These are phyloP conservation scores for Trichoderma cornu-damae DNA, from an alignment of 2,329 filamentous ascomycete species.

Conservation along the genomic window DNA sequence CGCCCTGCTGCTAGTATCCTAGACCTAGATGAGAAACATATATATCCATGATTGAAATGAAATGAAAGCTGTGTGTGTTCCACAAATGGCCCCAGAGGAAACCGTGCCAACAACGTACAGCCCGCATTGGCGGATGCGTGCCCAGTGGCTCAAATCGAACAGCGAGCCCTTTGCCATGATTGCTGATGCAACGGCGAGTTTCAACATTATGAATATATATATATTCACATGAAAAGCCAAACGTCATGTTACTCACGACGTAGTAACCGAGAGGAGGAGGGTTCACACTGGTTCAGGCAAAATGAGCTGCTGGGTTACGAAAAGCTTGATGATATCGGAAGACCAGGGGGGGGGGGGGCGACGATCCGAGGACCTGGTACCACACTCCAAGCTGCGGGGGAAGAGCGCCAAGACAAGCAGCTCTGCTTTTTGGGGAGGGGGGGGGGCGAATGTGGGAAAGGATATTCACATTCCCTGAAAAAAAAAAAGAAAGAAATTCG, in stretches of 20 bases:
- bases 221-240: too few species aligned
- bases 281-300: too few species aligned
- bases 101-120: neutral
- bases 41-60: neutral
- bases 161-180: neutral
- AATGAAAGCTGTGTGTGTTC: neutral
- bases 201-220: neutral
- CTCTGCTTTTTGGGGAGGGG: too few species aligned
- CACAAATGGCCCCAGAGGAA: neutral
- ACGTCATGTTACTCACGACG: too few species aligned
- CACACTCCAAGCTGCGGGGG: neutral
- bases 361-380: constrained; percentile 9
- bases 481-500: neutral
- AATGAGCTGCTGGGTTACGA: neutral
- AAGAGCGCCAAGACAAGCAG: neutral
- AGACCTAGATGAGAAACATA: neutral
- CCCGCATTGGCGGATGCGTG: neutral
- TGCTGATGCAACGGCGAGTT: neutral
- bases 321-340: neutral
- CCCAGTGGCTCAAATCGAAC: neutral
- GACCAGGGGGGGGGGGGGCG: neutral
- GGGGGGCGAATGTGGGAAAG: neutral
- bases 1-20: neutral
- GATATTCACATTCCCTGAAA: neutral
- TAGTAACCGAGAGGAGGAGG: too few species aligned